Evolutionary conservation across 768 basidiomycete genomes (phyloP), one percentile per base, ranked within the genome.

Genomic region (Naematelia encephala): DNA sequence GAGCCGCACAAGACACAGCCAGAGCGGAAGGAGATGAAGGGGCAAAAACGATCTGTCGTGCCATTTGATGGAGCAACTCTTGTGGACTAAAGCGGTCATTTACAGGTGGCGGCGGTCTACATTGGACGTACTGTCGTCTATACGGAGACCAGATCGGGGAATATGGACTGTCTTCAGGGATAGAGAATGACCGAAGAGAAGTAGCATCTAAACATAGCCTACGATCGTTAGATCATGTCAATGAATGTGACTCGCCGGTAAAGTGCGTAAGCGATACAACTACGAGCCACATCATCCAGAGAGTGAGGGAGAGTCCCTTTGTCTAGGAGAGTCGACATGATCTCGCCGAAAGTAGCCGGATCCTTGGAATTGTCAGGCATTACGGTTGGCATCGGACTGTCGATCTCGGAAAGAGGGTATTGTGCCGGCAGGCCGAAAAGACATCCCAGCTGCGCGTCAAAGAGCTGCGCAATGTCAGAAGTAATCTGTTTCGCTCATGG

Each of bases 361-460:
- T 60, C 54, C 12, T 34, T 23, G 23, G 59, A 22, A 26, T 19
- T 22, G n/a, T 39, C 29, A 27, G 60, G n/a, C 23, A 26, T 13
- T 21, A 26, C 46, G 27, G 39, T 44, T 8, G 59, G 59, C 30
- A 63, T 16, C 8, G 43, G 26, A 14, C 47, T 39, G 22, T 25
- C 22, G 22, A 59, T 52, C 8, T 60, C 61, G 16, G 42, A 16
- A 13, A 58, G 34, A 23, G 50, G 16, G n/a, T 59, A 26, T 27
- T 58, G 61, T 5, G 57, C 27, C 5, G 57, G 57, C 1, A 54
- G 34, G 13, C 51, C 39, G 26, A 63, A 50, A 3, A 63, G 25
- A 45, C 62, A 63, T 8, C 58, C 62, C 4, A 63, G 25, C 34
- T 63, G 62, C 22, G 52, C 57, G 43, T 63, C 62, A 26, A 47